Conservation (phyloP, 257 asterid species). For the Eucommia ulmoides region DNA sequence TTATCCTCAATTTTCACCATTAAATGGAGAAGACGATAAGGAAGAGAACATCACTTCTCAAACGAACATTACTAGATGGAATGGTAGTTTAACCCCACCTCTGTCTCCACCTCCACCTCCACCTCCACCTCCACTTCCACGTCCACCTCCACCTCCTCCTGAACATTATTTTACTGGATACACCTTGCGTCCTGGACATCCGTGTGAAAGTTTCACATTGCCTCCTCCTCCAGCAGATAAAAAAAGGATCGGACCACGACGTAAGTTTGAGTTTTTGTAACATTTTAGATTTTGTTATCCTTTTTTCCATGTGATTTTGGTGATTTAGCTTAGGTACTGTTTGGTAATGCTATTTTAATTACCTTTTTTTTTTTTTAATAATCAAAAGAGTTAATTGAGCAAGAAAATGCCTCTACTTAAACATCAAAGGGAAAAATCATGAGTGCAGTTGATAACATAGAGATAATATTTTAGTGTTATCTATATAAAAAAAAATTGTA, state of each 20-base stretch:
- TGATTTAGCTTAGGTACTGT: not conserved
- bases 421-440: no score
- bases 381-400: no score
- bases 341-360: not conserved
- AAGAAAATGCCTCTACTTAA: no score
- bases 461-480: no score
- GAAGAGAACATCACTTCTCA: conserved; percentile 7
- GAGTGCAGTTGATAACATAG: no score
- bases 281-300: not conserved
- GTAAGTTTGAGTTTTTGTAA: conserved; percentile 35
- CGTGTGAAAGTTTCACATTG: conserved; percentile 69
- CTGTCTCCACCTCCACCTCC: no score
- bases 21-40: conserved; percentile 18
- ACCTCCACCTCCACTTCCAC: no score
- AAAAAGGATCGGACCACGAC: conserved; percentile 86
- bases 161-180: conserved; percentile 53
- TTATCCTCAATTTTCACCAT: conserved; percentile 22
- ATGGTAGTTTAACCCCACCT: conserved; percentile 15
- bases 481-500: no score
- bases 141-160: conserved; percentile 23
- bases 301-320: not conserved
- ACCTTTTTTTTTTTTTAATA: not conserved
- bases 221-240: conserved; percentile 95
- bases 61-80: conserved; percentile 12
- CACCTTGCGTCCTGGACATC: conserved; percentile 82